Evolutionary conservation across 1,284 basidiomycete genomes (phyloP).

Genomic region (Hemileia vastatrix): DNA sequence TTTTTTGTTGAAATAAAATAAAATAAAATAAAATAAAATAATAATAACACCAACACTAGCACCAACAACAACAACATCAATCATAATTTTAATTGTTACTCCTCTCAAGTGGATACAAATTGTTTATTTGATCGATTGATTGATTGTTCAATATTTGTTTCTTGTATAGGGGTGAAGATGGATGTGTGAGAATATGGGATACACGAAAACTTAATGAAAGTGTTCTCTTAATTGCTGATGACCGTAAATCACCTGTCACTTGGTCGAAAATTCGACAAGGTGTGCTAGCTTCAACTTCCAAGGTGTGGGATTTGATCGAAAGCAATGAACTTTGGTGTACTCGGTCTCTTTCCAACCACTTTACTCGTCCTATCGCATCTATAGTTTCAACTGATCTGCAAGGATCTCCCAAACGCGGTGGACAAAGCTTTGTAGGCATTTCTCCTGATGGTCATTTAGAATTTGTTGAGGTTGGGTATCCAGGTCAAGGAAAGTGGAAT

Average conservation of each 20-base stretch:
- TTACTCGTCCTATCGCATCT: slow-evolving; percentile 6
- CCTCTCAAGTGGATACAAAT: too few relatives aligned
- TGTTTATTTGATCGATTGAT: not conserved
- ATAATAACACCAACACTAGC: too few relatives aligned
- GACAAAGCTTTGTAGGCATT: not conserved
- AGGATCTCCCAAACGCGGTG: not conserved
- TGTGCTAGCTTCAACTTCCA: slow-evolving; percentile 6
- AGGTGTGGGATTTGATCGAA: slow-evolving; percentile 14
- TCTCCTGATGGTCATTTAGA: slow-evolving; percentile 17
- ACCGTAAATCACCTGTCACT: slow-evolving; percentile 1
- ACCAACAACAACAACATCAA: too few relatives aligned
- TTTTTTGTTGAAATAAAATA: too few relatives aligned
- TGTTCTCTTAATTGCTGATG: slow-evolving; percentile 6
- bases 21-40: too few relatives aligned
- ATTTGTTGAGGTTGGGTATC: not conserved
- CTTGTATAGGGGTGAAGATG: slow-evolving; percentile 14
- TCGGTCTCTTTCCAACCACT: not conserved
- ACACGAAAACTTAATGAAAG: slow-evolving; percentile 16
- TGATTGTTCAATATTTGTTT: not conserved
- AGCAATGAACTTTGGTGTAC: not conserved
- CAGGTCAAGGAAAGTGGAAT: slow-evolving; percentile 13
- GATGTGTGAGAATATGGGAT: slow-evolving; percentile 15
- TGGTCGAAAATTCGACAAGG: slow-evolving; percentile 15
- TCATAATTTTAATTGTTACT: too few relatives aligned
- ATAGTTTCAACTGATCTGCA: not conserved